Base-by-base conservation (phyloP, 352 stramenopile species). In the Aphanomyces stellatus region DNA sequence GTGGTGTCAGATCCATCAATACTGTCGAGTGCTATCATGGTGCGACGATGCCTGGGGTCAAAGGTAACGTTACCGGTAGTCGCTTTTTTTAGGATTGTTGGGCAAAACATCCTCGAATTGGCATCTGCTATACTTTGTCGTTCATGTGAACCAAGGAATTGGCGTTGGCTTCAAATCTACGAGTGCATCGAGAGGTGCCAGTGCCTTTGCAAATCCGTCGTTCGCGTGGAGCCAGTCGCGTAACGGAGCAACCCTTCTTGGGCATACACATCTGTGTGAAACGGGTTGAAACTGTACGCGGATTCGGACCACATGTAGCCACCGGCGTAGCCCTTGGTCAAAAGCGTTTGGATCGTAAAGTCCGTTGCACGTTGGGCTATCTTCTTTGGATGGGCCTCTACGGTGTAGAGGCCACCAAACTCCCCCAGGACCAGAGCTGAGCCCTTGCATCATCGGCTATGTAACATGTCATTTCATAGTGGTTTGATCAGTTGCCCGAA, bases 391-490 rank as follows among this genome's bases (percentile, higher is more conserved):
- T 88, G 80, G 4, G 33, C 51, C 43, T 88, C 80, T 53, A 77
- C 85, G 34, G 65, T 67, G 46, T 87, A 88, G 5, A 88, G 68
- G 30, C 80, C 80, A n/a, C 77, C 80, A 56, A 87, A 87, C 49
- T 88, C 80, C 0, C 56, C 56, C 3, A 79, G 59, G 25, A 79
- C 3, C 19, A 79, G 42, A n/a, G 74, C 72, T 1, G 72, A 42
- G 2, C 62, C 72, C 11, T 68, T 72, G 15, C n/a, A n/a, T 73
- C 61, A 3, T 89, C 70, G 6, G 72, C 69, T 10, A 92, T 63
- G n/a, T 80, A 91, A 0, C 82, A 80, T 53, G 91, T 91, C 84
- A 92, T 92, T 59, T 88, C 70, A 62, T 77, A 65, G 90, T 92
- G 17, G 84, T 91, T 4, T 61, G 71, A 13, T 82, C 72, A 7